phyloP scores from a whole-genome alignment of 2,329 filamentous ascomycete species.

The Xylaria hypoxylon region DNA sequence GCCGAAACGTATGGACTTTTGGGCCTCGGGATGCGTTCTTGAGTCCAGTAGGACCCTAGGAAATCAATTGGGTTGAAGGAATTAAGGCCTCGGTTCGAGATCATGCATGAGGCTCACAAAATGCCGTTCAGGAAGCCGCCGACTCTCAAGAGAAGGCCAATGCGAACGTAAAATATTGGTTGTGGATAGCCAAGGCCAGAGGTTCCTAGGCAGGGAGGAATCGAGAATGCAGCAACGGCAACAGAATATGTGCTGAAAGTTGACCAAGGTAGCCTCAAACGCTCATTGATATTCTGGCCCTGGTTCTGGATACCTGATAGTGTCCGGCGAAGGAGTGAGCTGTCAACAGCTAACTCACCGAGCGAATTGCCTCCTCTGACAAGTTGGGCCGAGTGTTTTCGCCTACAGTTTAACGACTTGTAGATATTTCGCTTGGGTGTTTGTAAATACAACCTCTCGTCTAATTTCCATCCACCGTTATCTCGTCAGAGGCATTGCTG shows the following conservation, averaged over 20 bases:
- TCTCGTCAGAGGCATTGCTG: not conserved
- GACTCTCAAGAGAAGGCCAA: not conserved
- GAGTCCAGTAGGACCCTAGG: not conserved
- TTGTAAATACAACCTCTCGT: not conserved
- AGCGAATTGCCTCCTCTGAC: not conserved
- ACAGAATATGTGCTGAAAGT: not conserved
- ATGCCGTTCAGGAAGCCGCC: not conserved
- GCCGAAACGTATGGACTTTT: conserved; percentile 8
- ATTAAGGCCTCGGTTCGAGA: not conserved
- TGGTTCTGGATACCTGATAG: not conserved
- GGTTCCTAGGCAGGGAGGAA: not conserved
- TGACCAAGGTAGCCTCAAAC: not conserved
- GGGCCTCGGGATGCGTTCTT: not conserved
- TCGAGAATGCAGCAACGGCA: not conserved
- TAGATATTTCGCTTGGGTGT: not conserved
- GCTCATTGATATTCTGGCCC: not conserved
- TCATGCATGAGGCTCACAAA: not conserved
- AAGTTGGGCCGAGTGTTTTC: not conserved
- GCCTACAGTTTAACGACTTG: not conserved
- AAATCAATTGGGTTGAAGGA: not conserved
- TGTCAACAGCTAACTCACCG: not conserved
- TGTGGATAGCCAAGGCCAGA: not conserved
- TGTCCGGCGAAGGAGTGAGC: not conserved
- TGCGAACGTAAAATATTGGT: not conserved
- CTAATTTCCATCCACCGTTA: not conserved